These are phyloP conservation scores for Coleophoma eucalyptorum DNA, from an alignment of 2,329 filamentous ascomycete species.

Conservation along the genomic window DNA sequence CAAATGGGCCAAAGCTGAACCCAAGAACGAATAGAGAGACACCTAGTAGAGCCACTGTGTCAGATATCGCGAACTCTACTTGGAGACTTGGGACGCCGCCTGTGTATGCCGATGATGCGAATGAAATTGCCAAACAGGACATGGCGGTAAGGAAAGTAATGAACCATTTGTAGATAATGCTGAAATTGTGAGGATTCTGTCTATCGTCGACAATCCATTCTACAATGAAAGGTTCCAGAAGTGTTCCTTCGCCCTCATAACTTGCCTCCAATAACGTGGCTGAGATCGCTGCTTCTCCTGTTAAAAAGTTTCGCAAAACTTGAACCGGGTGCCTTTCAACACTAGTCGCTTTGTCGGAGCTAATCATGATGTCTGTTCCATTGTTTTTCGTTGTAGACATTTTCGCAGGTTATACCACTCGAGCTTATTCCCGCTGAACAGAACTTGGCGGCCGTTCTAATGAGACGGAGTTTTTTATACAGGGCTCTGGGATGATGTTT, in stretches of 20 bases:
- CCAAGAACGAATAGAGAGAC: conserved; percentile 42
- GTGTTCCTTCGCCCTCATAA: conserved; percentile 37
- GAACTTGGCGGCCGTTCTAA: too few relatives aligned
- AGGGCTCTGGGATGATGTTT: too few relatives aligned
- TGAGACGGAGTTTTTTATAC: too few relatives aligned
- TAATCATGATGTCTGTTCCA: too few relatives aligned
- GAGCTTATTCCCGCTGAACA: too few relatives aligned
- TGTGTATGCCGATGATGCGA: not conserved
- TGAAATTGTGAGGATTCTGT: conserved; percentile 34
- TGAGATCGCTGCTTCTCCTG: too few relatives aligned
- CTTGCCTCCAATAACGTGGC: too few relatives aligned
- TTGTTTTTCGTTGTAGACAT: too few relatives aligned
- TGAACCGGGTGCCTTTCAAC: too few relatives aligned
- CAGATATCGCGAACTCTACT: conserved; percentile 25
- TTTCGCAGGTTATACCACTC: too few relatives aligned
- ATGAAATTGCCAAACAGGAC: conserved; percentile 28
- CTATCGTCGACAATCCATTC: conserved; percentile 37
- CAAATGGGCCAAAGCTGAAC: conserved; percentile 40
- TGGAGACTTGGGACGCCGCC: conserved; percentile 26
- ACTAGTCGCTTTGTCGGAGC: too few relatives aligned
- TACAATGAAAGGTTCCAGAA: conserved; percentile 37
- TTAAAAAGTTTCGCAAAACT: too few relatives aligned
- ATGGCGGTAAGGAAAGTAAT: conserved; percentile 33
- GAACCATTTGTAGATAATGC: conserved; percentile 31
- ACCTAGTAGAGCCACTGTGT: conserved; percentile 35